A percentile compares a stretch with the other conserved stretches of the same genome.
phyloP scores from a whole-genome alignment of 140 eudicot species.

The Ambrosia hybrid region DNA sequence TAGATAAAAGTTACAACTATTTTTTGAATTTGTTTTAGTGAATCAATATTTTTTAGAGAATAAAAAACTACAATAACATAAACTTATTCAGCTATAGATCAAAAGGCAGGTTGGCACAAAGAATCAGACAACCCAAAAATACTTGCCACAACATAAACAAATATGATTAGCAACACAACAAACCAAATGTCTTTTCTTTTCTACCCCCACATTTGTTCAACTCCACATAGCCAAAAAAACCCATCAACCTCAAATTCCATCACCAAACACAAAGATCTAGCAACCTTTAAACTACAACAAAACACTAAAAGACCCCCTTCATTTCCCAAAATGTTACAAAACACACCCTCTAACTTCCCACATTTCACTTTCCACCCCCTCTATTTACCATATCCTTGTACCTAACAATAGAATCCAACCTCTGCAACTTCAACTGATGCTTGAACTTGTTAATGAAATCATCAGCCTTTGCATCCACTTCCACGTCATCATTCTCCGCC shows the following conservation, averaged over 20 bases:
- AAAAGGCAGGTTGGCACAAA: slow-evolving; percentile 19
- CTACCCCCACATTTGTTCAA: slow-evolving; percentile 20
- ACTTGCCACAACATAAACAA: slow-evolving; percentile 3
- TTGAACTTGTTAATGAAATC: slow-evolving; percentile 77
- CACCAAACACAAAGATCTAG: not conserved
- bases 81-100: not conserved
- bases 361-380: slow-evolving; percentile 44
- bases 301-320: slow-evolving; percentile 15
- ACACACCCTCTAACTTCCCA: slow-evolving; percentile 5
- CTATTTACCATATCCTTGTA: slow-evolving; percentile 73
- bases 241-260: slow-evolving; percentile 5
- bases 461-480: slow-evolving; percentile 83
- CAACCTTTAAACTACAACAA: not conserved
- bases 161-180: slow-evolving; percentile 1
- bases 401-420: slow-evolving; percentile 73
- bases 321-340: slow-evolving; percentile 23
- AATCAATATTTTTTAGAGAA: too few relatives aligned
- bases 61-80: not conserved
- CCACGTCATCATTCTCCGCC: slow-evolving; percentile 51
- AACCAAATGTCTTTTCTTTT: slow-evolving; percentile 7
- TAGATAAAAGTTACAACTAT: too few relatives aligned
- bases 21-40: too few relatives aligned
- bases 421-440: slow-evolving; percentile 81
- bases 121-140: slow-evolving; percentile 19
- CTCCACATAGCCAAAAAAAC: slow-evolving; percentile 16